phyloP scores from a whole-genome alignment of 2,329 filamentous ascomycete species.

The Botrytis squamosa region DNA sequence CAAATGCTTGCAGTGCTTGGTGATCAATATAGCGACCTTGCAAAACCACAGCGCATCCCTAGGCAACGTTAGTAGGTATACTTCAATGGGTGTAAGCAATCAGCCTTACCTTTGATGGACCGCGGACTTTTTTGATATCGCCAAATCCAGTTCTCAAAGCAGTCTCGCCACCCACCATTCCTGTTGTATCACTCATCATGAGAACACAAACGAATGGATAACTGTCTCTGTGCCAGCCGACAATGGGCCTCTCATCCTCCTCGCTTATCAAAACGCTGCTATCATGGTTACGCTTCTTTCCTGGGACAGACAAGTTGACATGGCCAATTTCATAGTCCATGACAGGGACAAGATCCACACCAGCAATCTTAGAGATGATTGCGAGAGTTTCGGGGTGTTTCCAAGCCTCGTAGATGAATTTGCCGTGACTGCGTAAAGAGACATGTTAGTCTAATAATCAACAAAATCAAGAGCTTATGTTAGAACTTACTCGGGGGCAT shows the following conservation, averaged over 20 bases:
- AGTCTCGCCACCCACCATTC: slow-evolving; percentile 56
- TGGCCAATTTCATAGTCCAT: slow-evolving; percentile 59
- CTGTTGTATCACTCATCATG: slow-evolving; percentile 49
- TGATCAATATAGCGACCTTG: slow-evolving; percentile 49
- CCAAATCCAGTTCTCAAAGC: slow-evolving; percentile 56
- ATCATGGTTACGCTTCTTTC: slow-evolving; percentile 32
- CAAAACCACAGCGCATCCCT: slow-evolving; percentile 45
- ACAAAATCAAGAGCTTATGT: slow-evolving; percentile 9
- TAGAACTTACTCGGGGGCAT: slow-evolving; percentile 52
- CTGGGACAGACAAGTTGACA: slow-evolving; percentile 52
- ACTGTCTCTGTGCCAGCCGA: slow-evolving; percentile 51
- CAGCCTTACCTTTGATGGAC: slow-evolving; percentile 43
- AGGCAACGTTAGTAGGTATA: slow-evolving; percentile 20
- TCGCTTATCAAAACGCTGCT: slow-evolving; percentile 34
- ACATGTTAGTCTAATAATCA: slow-evolving; percentile 22
- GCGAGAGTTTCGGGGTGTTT: slow-evolving; percentile 53
- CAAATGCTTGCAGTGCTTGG: slow-evolving; percentile 44
- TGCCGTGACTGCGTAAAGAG: slow-evolving; percentile 50
- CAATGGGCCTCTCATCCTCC: slow-evolving; percentile 41
- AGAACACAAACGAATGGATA: slow-evolving; percentile 53
- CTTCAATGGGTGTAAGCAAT: background rate
- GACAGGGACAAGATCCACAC: slow-evolving; percentile 55
- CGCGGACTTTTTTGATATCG: slow-evolving; percentile 46
- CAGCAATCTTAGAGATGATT: slow-evolving; percentile 55
- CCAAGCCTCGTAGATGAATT: slow-evolving; percentile 64